A percentile compares a stretch with the other conserved stretches of the same genome.
These are phyloP conservation scores for Coemansia sp. DNA, from an alignment of 192 early-diverging fungal species.

Conservation along the genomic window DNA sequence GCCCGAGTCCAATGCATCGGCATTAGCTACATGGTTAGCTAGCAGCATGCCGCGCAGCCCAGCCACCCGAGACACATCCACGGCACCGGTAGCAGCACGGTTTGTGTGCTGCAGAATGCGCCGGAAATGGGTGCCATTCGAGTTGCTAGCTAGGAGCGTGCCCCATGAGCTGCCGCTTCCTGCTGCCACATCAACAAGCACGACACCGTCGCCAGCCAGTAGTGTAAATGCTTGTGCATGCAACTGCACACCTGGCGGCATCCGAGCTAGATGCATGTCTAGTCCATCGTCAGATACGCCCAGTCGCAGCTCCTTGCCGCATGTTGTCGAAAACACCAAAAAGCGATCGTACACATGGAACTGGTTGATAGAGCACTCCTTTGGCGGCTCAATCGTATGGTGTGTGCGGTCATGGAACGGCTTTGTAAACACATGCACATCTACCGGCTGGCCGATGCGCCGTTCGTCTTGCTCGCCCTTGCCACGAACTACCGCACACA, in stretches of 20 bases:
- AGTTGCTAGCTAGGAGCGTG: conserved; percentile 83
- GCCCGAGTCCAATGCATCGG: conserved; percentile 57
- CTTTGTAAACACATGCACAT: conserved; percentile 60
- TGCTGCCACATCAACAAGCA: conserved; percentile 74
- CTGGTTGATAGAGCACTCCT: conserved; percentile 21
- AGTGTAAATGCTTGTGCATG: conserved; percentile 81
- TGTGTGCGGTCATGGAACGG: conserved; percentile 24
- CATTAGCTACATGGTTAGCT: conserved; percentile 83
- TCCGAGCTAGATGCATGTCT: conserved; percentile 68
- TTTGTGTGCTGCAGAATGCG: conserved; percentile 77
- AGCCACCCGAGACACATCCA: conserved; percentile 90
- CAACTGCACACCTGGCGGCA: conserved; percentile 78
- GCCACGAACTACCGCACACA: conserved; percentile 66
- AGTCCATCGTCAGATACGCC: conserved; percentile 74
- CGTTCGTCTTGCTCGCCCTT: conserved; percentile 56
- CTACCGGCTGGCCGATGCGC: conserved; percentile 49
- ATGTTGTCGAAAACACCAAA: conserved; percentile 24
- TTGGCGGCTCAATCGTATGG: conserved; percentile 16
- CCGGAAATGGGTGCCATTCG: conserved; percentile 78
- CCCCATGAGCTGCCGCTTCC: conserved; percentile 44
- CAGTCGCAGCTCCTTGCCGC: conserved; percentile 57
- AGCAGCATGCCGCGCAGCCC: conserved; percentile 82
- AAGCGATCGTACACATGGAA: conserved; percentile 45
- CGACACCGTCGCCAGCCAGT: conserved; percentile 70
- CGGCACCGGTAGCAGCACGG: conserved; percentile 64